Evolutionary conservation across 2,329 filamentous ascomycete species (phyloP), one percentile per base, ranked within the genome.

Genomic region (Colletotrichum sp.): DNA sequence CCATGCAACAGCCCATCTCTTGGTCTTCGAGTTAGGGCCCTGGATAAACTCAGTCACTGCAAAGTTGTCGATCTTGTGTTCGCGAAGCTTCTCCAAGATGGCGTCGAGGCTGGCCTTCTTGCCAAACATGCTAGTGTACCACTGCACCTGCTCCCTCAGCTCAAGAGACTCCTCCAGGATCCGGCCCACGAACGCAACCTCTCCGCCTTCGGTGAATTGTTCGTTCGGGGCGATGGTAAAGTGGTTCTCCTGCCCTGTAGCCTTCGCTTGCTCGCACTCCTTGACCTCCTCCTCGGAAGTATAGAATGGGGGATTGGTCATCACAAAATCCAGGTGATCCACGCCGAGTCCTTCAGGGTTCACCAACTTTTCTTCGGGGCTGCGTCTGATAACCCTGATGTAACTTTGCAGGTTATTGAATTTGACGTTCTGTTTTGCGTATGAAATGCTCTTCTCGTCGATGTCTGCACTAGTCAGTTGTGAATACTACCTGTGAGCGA

Each of bases 281-380:
- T 89, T 79, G 84, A 98, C 91, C 67, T 98, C 95, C 7, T 89
- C 85, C 5, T 90, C 86, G 0, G 95, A 96, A n/a, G 88, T 84
- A 86, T 98, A 99, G 86, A 99, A 99, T 0, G 97, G 97, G 0
- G 97, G 97, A 79, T 99, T 99, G 78, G 94, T 96, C 92, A 99
- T 98, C 75, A 92, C 92, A 82, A 99, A 98, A 82, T 96, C 93
- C 59, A 98, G 88, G 5, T 77, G 81, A 9, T 86, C 82, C 6
- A 90, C 82, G 27, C 83, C 84, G 1, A 93, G 81, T 1, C 88
- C 88, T 52, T 92, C 87, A 0, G 95, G 82, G 0, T 94, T 93
- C 8, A 99, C 89, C 3, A 98, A 85, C 0, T 86, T 80, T 44
- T 90, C 90, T 0, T 86, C 82, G 0, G 86, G 79, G 0, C 86